Evolutionary conservation across 768 basidiomycete species (phyloP), one percentile per base, ranked within the genome.

Genomic region (button mushroom (Agaricus bisporus)): DNA sequence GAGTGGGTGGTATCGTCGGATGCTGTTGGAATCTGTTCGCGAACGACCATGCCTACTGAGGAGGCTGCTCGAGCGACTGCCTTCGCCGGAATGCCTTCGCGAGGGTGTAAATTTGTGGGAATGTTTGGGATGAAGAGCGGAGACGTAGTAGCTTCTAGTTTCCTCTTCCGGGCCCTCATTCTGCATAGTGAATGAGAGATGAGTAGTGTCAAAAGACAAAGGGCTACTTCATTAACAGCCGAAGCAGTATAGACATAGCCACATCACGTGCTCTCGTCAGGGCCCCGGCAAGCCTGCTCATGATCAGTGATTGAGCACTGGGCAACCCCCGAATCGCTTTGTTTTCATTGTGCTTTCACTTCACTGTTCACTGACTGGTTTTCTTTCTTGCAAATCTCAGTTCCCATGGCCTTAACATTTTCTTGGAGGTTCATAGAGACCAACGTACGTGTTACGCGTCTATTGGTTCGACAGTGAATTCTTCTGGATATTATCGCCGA

Each of bases 111-210:
- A 60, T 15, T 54, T 58, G n/a, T 60, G 54, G 28, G 53, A 58
- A 42, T 58, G 57, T 46, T 67, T 61, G 51, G 64, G 62, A 58
- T 66, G 57, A 56, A 68, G 63, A 36, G 68, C 66, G n/a, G 69
- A 68, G 42, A 62, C 65, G 56, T 64, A 67, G 43, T 63, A 63
- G 46, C 50, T 57, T 48, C 55, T 49, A 42, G 56, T 50, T 41
- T 54, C 55, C 29, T 47, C 48, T 28, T 46, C 44, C 28, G 18
- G 38, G 22, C 43, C 49, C 49, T 39, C 55, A 51, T 51, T 41
- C n/a, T 51, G n/a, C 55, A 56, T 56, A 20, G 53, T 41, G 22
- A 18, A 32, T 22, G 29, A 48, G 17, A 51, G 50, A 32, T 32
- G 20, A 22, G 12, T 15, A 14, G 18, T 37, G 38, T 11, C 14